These are phyloP conservation scores for Neurospora sp. DNA, from an alignment of 495 filamentous ascomycete genomes.

Conservation along the genomic window DNA sequence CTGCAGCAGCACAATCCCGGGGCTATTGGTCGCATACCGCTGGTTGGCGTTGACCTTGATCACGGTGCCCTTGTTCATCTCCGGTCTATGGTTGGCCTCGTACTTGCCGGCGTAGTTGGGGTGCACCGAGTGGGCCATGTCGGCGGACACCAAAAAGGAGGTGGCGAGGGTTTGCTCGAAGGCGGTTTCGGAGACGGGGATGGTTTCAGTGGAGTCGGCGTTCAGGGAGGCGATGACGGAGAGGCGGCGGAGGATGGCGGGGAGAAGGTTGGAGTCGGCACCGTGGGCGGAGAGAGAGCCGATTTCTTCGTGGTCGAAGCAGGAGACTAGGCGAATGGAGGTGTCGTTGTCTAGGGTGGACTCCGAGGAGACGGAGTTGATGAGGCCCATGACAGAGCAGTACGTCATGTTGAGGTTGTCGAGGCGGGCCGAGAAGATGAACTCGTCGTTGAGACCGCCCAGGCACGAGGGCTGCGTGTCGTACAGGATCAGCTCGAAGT, in stretches of 20 bases:
- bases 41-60: constrained; percentile 98
- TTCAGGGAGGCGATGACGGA: constrained; percentile 57
- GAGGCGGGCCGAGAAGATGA: constrained; percentile 85
- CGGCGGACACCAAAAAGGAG: constrained; percentile 92
- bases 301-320: constrained; percentile 98
- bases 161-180: constrained; percentile 87
- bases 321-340: constrained; percentile 76
- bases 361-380: constrained; percentile 58
- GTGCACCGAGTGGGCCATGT: constrained; percentile 94
- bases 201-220: constrained; percentile 36
- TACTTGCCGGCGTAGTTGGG: constrained; percentile 92
- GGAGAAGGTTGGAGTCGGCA: constrained; percentile 85
- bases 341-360: constrained; percentile 60
- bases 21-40: constrained; percentile 90
- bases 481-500: constrained; percentile 94
- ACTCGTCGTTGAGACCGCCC: constrained; percentile 84
- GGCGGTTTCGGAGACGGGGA: constrained; percentile 50
- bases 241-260: constrained; percentile 77
- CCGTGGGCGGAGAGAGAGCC: constrained; percentile 87
- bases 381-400: constrained; percentile 72
- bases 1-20: constrained; percentile 85
- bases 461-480: constrained; percentile 86
- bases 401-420: constrained; percentile 95
- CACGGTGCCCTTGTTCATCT: constrained; percentile 92
- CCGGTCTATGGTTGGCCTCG: constrained; percentile 78